These are phyloP conservation scores for Talaromyces sp. DNA, from an alignment of 2,329 filamentous ascomycete species.

Conservation along the genomic window DNA sequence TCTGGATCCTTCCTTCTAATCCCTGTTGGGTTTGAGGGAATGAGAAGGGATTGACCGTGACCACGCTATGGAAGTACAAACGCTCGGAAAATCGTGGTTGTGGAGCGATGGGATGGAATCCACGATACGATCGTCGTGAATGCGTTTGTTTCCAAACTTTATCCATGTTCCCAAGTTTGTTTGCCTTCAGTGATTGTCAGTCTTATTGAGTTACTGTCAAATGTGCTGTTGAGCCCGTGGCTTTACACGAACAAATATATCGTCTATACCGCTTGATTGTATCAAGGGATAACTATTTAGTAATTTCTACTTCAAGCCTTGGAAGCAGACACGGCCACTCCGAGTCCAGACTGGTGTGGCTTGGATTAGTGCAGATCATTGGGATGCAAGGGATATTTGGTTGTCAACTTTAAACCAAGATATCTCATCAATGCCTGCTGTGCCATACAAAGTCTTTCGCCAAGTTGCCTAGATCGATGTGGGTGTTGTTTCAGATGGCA, in stretches of 20 bases:
- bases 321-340: not conserved
- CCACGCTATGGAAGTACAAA: not conserved
- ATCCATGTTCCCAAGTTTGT: not conserved
- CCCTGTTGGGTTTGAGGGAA: not conserved
- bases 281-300: not conserved
- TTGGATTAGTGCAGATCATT: slow-evolving; percentile 4
- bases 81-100: not conserved
- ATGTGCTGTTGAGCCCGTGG: not conserved
- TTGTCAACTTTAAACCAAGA: not conserved
- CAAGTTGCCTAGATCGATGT: too few relatives aligned
- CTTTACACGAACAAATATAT: too few relatives aligned
- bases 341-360: not conserved
- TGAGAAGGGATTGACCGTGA: not conserved
- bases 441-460: too few relatives aligned
- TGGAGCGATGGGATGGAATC: slow-evolving; percentile 2
- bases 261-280: not conserved
- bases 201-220: not conserved
- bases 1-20: not conserved
- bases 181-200: not conserved
- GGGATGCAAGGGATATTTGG: slow-evolving; percentile 1
- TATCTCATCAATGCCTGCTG: not conserved
- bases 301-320: not conserved
- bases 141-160: not conserved
- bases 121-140: slow-evolving; percentile 2
- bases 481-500: too few relatives aligned